Evolutionary conservation across 768 basidiomycete species (phyloP).

Genomic region (Kwoniella pini): DNA sequence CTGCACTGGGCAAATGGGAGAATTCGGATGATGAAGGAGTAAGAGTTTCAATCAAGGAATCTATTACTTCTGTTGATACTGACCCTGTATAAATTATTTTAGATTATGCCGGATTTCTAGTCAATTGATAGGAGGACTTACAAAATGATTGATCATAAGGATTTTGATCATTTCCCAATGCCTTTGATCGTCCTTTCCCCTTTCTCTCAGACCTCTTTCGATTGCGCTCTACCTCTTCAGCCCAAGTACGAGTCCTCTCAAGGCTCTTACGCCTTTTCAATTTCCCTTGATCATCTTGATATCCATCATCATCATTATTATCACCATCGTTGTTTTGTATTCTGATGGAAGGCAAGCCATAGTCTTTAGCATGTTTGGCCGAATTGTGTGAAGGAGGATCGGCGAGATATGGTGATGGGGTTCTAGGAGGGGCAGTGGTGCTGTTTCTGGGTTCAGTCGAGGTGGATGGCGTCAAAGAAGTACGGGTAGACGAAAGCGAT

Average conservation of each 20-base stretch:
- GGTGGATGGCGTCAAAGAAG: background rate
- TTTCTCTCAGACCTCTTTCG: conserved; percentile 5
- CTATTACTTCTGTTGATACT: conserved; percentile 17
- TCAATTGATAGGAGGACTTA: background rate
- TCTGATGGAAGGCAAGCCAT: background rate
- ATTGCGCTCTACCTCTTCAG: conserved; percentile 28
- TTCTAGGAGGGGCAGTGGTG: conserved; percentile 1
- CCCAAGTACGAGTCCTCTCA: conserved; percentile 34
- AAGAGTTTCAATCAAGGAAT: conserved; percentile 19
- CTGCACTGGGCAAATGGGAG: conserved; percentile 6
- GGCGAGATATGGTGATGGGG: conserved; percentile 2
- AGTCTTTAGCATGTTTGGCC: background rate
- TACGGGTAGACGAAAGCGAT: background rate
- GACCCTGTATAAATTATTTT: background rate
- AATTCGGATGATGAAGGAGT: conserved; percentile 1
- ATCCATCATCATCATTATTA: background rate
- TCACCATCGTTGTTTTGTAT: conserved; percentile 1
- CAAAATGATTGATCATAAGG: conserved; percentile 1
- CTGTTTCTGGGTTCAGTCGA: conserved; percentile 1
- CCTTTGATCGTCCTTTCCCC: background rate
- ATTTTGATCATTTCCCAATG: background rate
- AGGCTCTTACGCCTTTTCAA: conserved; percentile 14
- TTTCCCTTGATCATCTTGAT: background rate
- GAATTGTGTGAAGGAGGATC: background rate
- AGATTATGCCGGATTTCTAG: too few species aligned